Percentiles rank a stretch among this genome's conserved stretches.
These are phyloP conservation scores for Extremus antarcticus DNA, from an alignment of 495 filamentous ascomycete species.

Conservation along the genomic window DNA sequence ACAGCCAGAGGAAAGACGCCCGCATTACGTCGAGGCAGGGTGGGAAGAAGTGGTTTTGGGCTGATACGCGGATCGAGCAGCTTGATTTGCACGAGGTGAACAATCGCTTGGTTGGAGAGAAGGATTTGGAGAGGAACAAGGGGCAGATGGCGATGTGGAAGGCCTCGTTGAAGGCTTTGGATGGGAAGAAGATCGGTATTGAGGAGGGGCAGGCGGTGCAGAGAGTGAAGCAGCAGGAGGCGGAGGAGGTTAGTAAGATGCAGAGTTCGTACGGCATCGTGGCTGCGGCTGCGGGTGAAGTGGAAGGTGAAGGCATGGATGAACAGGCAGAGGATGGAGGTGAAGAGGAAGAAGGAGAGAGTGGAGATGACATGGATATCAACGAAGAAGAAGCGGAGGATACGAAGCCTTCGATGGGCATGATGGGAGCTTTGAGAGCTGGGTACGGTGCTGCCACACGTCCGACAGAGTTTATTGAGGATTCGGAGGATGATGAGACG, in stretches of 20 bases:
- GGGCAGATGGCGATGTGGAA: slow-evolving; percentile 4
- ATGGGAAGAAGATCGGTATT: slow-evolving; percentile 9
- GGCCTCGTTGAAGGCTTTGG: slow-evolving; percentile 10
- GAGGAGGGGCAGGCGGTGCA: slow-evolving; percentile 10
- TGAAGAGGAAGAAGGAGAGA: slow-evolving; percentile 6
- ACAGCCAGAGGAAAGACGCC: slow-evolving; percentile 34
- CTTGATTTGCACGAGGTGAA: slow-evolving; percentile 45
- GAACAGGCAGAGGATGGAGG: slow-evolving; percentile 6
- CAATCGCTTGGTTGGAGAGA: slow-evolving; percentile 25
- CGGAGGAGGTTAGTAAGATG: background rate
- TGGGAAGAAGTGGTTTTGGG: slow-evolving; percentile 45
- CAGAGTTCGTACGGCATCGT: slow-evolving; percentile 7
- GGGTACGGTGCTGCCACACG: background rate
- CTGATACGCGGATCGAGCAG: slow-evolving; percentile 42
- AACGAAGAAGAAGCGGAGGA: background rate
- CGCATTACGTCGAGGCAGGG: slow-evolving; percentile 33
- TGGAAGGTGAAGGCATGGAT: background rate
- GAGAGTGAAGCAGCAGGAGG: slow-evolving; percentile 2
- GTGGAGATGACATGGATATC: slow-evolving; percentile 6
- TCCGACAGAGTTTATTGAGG: background rate
- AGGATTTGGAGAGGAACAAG: background rate
- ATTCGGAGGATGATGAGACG: background rate
- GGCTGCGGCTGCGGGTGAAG: slow-evolving; percentile 2
- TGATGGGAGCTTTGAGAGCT: background rate
- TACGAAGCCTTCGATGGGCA: background rate